Percentiles rank a stretch among this genome's conserved stretches.
phyloP scores from a whole-genome alignment of 768 basidiomycete genomes.

The Bullera alba region DNA sequence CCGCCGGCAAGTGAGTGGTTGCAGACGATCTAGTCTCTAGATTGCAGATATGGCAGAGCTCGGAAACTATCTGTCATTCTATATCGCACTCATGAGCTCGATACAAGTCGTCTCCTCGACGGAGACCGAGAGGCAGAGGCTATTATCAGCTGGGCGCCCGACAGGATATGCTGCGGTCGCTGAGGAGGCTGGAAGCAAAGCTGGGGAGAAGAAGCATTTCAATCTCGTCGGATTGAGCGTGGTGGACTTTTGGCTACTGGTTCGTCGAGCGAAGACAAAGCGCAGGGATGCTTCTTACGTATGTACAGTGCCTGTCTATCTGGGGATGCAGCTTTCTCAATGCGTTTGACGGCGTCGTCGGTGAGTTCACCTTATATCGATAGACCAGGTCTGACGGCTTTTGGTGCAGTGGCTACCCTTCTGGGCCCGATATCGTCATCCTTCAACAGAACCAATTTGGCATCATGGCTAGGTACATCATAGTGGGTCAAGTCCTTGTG shows the following conservation, averaged over 20 bases:
- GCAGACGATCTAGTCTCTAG: too few relatives aligned
- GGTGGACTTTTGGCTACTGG: background rate
- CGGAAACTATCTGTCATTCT: too few relatives aligned
- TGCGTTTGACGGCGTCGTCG: conserved; percentile 64
- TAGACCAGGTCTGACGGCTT: background rate
- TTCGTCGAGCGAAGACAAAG: background rate
- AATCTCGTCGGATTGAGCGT: background rate
- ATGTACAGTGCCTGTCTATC: conserved; percentile 9
- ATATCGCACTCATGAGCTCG: too few relatives aligned
- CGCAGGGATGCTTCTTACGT: background rate
- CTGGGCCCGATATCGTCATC: conserved; percentile 76
- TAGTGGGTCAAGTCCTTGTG: conserved; percentile 50
- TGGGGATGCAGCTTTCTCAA: conserved; percentile 58
- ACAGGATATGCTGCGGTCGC: too few relatives aligned
- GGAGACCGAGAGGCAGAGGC: too few relatives aligned
- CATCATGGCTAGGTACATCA: conserved; percentile 80
- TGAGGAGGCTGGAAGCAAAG: too few relatives aligned
- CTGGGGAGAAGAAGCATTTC: background rate
- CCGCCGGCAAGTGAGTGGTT: too few relatives aligned
- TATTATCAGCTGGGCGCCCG: too few relatives aligned
- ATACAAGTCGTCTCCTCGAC: too few relatives aligned
- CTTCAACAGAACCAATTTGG: conserved; percentile 54
- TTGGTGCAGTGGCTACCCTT: conserved; percentile 63
- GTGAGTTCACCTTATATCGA: conserved; percentile 7
- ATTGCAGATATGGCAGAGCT: too few relatives aligned